Conservation (phyloP, 495 filamentous ascomycete species). For the Penicillium macrosclerotiorum region DNA sequence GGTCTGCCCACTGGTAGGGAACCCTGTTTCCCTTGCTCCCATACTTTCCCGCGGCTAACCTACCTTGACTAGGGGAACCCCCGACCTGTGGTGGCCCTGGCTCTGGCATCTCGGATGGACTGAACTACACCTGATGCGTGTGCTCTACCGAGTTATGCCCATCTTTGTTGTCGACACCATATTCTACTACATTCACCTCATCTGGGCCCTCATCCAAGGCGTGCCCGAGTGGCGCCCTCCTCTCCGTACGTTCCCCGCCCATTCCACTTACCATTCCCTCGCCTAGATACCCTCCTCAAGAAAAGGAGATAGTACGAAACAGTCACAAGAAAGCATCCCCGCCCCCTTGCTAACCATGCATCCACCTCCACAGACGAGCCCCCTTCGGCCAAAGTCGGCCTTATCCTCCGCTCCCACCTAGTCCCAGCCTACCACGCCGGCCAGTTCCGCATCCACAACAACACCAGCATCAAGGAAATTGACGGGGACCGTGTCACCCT, state of each 20-base stretch:
- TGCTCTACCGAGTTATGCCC: conserved; percentile 1
- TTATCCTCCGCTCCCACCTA: conserved; percentile 1
- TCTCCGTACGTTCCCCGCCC: neutral
- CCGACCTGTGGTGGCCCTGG: conserved; percentile 8
- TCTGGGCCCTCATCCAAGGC: conserved; percentile 4
- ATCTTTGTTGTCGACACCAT: conserved; percentile 7
- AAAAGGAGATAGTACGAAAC: too few relatives aligned
- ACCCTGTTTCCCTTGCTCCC: neutral
- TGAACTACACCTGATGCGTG: conserved; percentile 3
- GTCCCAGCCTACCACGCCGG: conserved; percentile 4
- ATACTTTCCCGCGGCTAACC: neutral
- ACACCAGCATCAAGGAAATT: conserved; percentile 3
- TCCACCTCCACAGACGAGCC: neutral
- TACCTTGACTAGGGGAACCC: neutral
- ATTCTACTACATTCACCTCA: conserved; percentile 3
- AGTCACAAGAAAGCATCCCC: too few relatives aligned
- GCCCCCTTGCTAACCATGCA: neutral
- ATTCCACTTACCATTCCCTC: too few relatives aligned
- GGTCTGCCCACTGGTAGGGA: conserved; percentile 6
- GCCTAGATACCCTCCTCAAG: too few relatives aligned
- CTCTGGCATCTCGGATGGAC: conserved; percentile 7
- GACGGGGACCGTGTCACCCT: conserved; percentile 2
- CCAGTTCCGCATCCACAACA: conserved; percentile 5
- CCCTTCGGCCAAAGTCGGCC: conserved; percentile 6
- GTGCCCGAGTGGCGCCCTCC: conserved; percentile 7